Percentiles rank a stretch among this genome's conserved stretches.
Evolutionary conservation across 306 rosid species (phyloP).

Genomic region (Sphenostylis stenocarpa): DNA sequence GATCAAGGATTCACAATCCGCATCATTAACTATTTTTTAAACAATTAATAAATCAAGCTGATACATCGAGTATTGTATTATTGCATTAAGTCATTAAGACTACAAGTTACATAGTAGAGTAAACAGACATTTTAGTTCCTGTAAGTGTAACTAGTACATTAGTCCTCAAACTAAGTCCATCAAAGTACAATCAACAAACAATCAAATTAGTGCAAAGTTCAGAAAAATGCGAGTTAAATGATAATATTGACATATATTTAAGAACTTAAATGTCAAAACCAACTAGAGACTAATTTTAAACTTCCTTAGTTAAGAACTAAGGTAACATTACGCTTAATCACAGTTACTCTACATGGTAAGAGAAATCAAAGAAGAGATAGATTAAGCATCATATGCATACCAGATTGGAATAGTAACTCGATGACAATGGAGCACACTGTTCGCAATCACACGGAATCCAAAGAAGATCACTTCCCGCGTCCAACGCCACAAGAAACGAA

Average conservation of each 20-base stretch:
- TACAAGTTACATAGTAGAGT: not conserved
- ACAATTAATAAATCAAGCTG: not conserved
- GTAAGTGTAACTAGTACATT: not conserved
- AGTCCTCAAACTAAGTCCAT: not conserved
- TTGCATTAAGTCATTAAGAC: not conserved
- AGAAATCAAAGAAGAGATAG: not conserved
- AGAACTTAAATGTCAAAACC: not conserved
- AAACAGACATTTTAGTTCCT: not conserved
- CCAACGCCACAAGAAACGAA: conserved; percentile 94
- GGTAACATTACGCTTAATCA: not conserved
- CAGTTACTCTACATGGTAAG: not conserved
- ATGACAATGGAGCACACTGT: conserved; percentile 88
- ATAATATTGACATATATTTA: not conserved
- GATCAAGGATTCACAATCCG: not conserved
- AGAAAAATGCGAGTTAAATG: not conserved
- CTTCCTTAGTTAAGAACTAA: not conserved
- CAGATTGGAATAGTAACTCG: conserved; percentile 63
- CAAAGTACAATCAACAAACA: not conserved
- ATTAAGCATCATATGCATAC: conserved; percentile 33
- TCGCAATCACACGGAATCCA: conserved; percentile 96
- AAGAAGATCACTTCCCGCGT: conserved; percentile 88
- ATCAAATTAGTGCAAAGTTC: not conserved
- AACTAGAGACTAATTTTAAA: not conserved
- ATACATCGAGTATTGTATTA: not conserved
- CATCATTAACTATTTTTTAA: not conserved